Evolutionary conservation across 257 asterid species (phyloP), one percentile per base, ranked within the genome.

Genomic region (Rauvolfia tetraphylla): DNA sequence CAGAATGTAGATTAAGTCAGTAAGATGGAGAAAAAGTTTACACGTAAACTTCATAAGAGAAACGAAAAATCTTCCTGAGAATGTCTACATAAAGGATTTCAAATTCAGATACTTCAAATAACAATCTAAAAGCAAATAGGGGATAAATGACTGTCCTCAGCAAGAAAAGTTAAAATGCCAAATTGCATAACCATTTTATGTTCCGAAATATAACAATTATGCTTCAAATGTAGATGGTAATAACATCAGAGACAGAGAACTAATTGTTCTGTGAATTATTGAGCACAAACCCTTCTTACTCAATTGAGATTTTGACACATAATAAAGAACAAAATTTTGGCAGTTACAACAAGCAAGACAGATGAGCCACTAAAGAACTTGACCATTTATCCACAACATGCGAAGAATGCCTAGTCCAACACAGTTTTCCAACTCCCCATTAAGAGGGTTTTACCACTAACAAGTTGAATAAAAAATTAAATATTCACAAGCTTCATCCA

Each of bases 1-100:
- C 63, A 44, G 74, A 72, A 73, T 57, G 51, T 29, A 53, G 20
- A 67, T 75, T 78, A 63, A 48, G 44, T 75, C 23, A 14, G 49
- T 46, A 73, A 61, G 59, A 68, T 46, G 31, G 20, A 56, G 34
- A 38, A 77, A 41, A 58, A 10, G 38, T 71, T 39, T 25, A 13
- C 1, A 0, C 46, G n/a, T 72, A n/a, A 51, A 31, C 33, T 5
- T 31, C 25, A 3, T 0, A 9, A 49, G 17, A 18, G 2, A 63
- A 65, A 12, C 7, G 1, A 1, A 12, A 34, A 46, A 34, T 71
- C 41, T 17, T 27, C 51, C 49, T 62, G 65, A 7, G 17, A 20
- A 3, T 36, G 31, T 17, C 33, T n/a, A 51, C 15, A 33, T n/a
- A 49, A 49, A 49, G 4, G 48, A 56, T 34, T 27, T 34, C 44